Conservation (phyloP, 768 basidiomycete species). For the Scleroderma citrinum region DNA sequence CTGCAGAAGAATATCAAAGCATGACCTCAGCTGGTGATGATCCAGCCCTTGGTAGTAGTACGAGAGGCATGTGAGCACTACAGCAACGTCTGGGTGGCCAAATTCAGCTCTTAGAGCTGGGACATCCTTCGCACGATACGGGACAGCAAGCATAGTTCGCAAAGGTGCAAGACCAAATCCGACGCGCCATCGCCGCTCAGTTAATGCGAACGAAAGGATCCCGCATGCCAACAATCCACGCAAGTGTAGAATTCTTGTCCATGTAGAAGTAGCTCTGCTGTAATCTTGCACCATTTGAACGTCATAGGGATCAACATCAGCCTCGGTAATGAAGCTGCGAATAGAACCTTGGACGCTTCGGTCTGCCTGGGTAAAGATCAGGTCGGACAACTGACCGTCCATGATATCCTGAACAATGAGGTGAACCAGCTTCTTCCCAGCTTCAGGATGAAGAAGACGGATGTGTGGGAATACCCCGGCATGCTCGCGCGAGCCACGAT, state of each 20-base stretch:
- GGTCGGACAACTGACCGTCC: slow-evolving; percentile 9
- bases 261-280: slow-evolving; percentile 5
- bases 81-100: slow-evolving; percentile 33
- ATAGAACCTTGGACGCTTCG: slow-evolving; percentile 6
- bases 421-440: slow-evolving; percentile 10
- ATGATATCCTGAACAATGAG: slow-evolving; percentile 14
- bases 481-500: no score
- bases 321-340: slow-evolving; percentile 17
- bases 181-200: slow-evolving; percentile 34
- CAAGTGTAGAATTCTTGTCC: slow-evolving; percentile 24
- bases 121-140: slow-evolving; percentile 35
- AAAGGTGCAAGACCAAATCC: slow-evolving; percentile 31
- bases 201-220: slow-evolving; percentile 26
- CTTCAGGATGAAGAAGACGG: slow-evolving; percentile 15
- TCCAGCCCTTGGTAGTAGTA: slow-evolving; percentile 33
- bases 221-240: slow-evolving; percentile 32
- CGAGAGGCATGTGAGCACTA: slow-evolving; percentile 31
- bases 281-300: slow-evolving; percentile 8
- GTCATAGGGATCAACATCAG: not conserved
- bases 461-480: slow-evolving; percentile 16
- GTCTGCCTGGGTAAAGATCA: slow-evolving; percentile 11
- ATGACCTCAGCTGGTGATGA: slow-evolving; percentile 20
- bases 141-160: slow-evolving; percentile 33
- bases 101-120: slow-evolving; percentile 34
- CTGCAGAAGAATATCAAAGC: slow-evolving; percentile 24